A percentile compares a stretch with the other conserved stretches of the same genome.
These are phyloP conservation scores for Ceratocystis albifundus DNA, from an alignment of 2,329 filamentous ascomycete species.

Conservation along the genomic window DNA sequence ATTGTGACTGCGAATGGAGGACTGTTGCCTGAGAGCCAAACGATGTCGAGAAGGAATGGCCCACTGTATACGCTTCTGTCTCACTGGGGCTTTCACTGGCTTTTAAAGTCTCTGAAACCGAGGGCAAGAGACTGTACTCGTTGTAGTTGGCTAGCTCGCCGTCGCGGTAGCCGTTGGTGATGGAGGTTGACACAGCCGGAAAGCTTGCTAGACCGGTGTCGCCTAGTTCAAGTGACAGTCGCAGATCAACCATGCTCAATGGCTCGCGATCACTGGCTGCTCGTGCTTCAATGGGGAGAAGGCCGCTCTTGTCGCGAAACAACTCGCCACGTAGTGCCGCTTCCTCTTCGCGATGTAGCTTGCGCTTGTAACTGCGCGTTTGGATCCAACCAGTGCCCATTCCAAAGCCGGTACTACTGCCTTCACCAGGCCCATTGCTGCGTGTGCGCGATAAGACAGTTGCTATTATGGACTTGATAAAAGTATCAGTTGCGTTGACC, in stretches of 20 bases:
- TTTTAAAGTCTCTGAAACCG: constrained; percentile 25
- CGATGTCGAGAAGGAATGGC: constrained; percentile 26
- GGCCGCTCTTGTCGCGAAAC: constrained; percentile 59
- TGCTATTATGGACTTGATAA: constrained; percentile 54
- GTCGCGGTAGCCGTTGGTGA: constrained; percentile 61
- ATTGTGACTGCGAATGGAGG: constrained; percentile 6
- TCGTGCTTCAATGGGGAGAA: constrained; percentile 71
- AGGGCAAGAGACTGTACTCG: constrained; percentile 45
- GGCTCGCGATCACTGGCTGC: constrained; percentile 60
- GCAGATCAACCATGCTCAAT: constrained; percentile 65
- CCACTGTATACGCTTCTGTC: constrained; percentile 36
- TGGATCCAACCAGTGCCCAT: constrained; percentile 61
- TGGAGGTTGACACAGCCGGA: constrained; percentile 58
- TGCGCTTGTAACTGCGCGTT: constrained; percentile 64
- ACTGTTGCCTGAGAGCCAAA: constrained; percentile 15
- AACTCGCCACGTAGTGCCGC: constrained; percentile 62
- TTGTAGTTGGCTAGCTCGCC: constrained; percentile 60
- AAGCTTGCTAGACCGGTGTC: constrained; percentile 68
- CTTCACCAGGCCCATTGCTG: constrained; percentile 53
- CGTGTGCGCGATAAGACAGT: constrained; percentile 53
- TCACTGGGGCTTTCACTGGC: constrained; percentile 26
- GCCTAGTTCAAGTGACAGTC: constrained; percentile 62
- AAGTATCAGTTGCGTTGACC: constrained; percentile 53
- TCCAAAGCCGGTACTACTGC: constrained; percentile 50
- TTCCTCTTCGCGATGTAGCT: constrained; percentile 65